Evolutionary conservation across 2,329 filamentous ascomycete species (phyloP).

Genomic region (Colletotrichum sp.): DNA sequence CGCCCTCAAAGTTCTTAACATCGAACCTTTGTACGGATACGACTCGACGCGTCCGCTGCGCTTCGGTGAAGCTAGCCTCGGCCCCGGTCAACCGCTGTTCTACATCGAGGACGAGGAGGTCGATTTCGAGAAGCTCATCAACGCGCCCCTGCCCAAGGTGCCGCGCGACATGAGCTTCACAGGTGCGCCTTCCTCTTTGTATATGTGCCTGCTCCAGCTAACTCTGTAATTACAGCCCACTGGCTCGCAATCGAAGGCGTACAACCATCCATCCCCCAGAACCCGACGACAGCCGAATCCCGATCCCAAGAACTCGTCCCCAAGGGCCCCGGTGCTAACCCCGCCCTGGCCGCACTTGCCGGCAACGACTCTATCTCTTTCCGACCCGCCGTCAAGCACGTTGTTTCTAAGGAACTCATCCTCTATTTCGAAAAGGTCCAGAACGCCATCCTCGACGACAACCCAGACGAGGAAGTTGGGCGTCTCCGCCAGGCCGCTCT

Average conservation of each 20-base stretch:
- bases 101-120: constrained; percentile 99
- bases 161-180: constrained; percentile 93
- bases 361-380: constrained; percentile 84
- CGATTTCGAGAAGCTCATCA: constrained; percentile 98
- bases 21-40: constrained; percentile 96
- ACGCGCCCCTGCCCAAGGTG: constrained; percentile 92
- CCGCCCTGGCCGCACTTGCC: constrained; percentile 80
- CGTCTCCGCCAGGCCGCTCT: constrained; percentile 82
- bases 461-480: constrained; percentile 76
- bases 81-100: constrained; percentile 91
- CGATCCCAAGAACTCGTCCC: constrained; percentile 84
- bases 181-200: constrained; percentile 64
- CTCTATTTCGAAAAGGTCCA: constrained; percentile 98
- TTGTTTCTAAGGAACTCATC: constrained; percentile 93
- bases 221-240: too few relatives aligned
- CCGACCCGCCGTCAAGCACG: constrained; percentile 93
- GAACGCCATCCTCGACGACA: constrained; percentile 84
- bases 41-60: constrained; percentile 87
- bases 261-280: constrained; percentile 94
- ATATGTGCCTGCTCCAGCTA: too few relatives aligned
- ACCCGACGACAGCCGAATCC: constrained; percentile 86
- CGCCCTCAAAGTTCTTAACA: constrained; percentile 84
- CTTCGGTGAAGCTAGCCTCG: constrained; percentile 92
- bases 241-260: constrained; percentile 98
- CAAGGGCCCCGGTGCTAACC: constrained; percentile 88